These are phyloP conservation scores for Drechslerella coelobrocha DNA, from an alignment of 2,329 filamentous ascomycete species.

Conservation along the genomic window DNA sequence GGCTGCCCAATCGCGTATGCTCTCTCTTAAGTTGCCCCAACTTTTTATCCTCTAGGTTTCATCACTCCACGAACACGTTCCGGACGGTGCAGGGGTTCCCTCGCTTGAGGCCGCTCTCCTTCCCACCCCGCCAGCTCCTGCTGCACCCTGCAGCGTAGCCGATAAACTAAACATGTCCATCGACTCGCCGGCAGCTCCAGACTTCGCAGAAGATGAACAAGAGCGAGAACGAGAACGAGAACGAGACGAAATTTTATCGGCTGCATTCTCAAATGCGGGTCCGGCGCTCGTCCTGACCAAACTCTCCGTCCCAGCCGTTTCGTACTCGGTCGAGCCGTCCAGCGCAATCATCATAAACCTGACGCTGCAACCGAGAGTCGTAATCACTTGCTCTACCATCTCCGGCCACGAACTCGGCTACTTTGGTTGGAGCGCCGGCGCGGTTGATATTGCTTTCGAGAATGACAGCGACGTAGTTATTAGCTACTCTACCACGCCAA, in stretches of 20 bases:
- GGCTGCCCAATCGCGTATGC: not conserved
- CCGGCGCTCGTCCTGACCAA: conserved; percentile 47
- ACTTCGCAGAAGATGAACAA: not conserved
- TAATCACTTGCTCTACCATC: conserved; percentile 45
- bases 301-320: conserved; percentile 31
- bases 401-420: conserved; percentile 46
- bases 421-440: conserved; percentile 46
- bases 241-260: not conserved
- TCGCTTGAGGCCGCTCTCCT: no score
- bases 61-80: no score
- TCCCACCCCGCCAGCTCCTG: no score
- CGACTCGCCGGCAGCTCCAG: not conserved
- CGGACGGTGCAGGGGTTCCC: no score
- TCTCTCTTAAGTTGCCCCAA: not conserved
- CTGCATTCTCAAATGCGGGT: conserved; percentile 11
- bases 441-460: conserved; percentile 43
- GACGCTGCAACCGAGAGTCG: conserved; percentile 28
- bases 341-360: conserved; percentile 46
- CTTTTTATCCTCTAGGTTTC: no score
- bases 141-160: no score
- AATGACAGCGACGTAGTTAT: conserved; percentile 44
- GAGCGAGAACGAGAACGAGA: no score
- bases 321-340: conserved; percentile 32
- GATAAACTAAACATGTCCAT: not conserved
- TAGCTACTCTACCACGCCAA: conserved; percentile 46